phyloP scores from a whole-genome alignment of 768 basidiomycete genomes.

The Pulveroboletus sp. region DNA sequence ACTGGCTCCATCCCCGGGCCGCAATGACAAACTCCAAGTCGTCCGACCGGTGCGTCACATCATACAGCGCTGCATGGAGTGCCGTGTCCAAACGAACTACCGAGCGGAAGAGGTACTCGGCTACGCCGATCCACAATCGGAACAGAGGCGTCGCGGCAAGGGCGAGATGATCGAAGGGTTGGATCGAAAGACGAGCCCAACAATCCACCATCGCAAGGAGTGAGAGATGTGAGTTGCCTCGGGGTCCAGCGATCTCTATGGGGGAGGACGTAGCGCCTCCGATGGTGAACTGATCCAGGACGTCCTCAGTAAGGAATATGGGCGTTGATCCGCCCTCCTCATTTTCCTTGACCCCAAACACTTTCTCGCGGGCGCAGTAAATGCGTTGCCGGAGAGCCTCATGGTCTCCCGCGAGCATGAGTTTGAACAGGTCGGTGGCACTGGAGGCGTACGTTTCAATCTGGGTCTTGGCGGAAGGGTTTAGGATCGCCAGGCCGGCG shows the following conservation, averaged over 20 bases:
- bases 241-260: conserved; percentile 14
- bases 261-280: conserved; percentile 36
- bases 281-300: conserved; percentile 88
- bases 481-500: conserved; percentile 95
- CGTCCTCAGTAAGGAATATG: conserved; percentile 77
- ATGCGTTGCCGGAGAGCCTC: conserved; percentile 63
- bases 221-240: conserved; percentile 84
- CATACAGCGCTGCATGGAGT: conserved; percentile 67
- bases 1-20: conserved; percentile 94
- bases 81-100: conserved; percentile 58
- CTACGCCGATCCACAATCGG: conserved; percentile 93
- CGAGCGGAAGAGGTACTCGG: conserved; percentile 89
- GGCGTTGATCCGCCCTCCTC: conserved; percentile 38
- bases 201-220: conserved; percentile 98
- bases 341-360: conserved; percentile 55
- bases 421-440: conserved; percentile 87
- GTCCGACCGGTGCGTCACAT: conserved; percentile 77
- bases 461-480: conserved; percentile 82
- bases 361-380: conserved; percentile 64
- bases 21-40: conserved; percentile 94
- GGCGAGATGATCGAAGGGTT: conserved; percentile 86
- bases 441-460: conserved; percentile 89
- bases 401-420: conserved; percentile 72
- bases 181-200: conserved; percentile 84
- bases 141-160: conserved; percentile 96